These are phyloP conservation scores for Mallotus repandus DNA, from an alignment of 441 rosid genomes.

Conservation along the genomic window DNA sequence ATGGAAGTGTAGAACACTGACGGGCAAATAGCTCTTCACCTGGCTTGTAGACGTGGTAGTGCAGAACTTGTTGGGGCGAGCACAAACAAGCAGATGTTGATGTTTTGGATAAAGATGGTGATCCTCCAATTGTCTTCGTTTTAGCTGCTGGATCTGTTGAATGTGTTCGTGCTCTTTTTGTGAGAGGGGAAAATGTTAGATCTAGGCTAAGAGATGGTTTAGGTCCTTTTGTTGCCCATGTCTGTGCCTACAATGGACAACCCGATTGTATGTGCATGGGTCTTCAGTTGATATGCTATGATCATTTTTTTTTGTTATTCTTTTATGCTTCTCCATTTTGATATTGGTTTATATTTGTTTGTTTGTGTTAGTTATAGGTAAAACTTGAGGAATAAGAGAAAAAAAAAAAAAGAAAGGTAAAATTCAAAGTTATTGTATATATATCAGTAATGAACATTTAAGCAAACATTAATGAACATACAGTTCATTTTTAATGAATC, in stretches of 20 bases:
- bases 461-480: too few species aligned
- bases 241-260: slow-evolving; percentile 99
- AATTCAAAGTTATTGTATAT: too few species aligned
- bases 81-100: slow-evolving; percentile 73
- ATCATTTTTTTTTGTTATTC: slow-evolving; percentile 9
- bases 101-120: slow-evolving; percentile 94
- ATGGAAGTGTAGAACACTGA: slow-evolving; percentile 88
- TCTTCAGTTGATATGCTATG: slow-evolving; percentile 28
- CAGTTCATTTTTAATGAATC: too few species aligned
- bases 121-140: slow-evolving; percentile 99
- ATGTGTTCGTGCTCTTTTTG: slow-evolving; percentile 85
- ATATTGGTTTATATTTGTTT: slow-evolving; percentile 26
- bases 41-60: slow-evolving; percentile 99
- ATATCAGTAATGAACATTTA: too few species aligned
- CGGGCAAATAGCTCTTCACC: slow-evolving; percentile 96
- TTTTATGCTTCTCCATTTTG: slow-evolving; percentile 15
- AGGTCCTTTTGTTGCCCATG: slow-evolving; percentile 98
- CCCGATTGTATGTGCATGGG: slow-evolving; percentile 99
- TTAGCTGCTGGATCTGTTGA: slow-evolving; percentile 98
- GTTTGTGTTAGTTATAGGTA: too few species aligned
- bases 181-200: slow-evolving; percentile 77
- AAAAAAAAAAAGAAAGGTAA: too few species aligned
- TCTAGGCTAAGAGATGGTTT: slow-evolving; percentile 91
- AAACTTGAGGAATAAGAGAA: too few species aligned
- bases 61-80: slow-evolving; percentile 80